Conservation (phyloP, 1,139 yeast species). For the Tardiomyces digboiensis region DNA sequence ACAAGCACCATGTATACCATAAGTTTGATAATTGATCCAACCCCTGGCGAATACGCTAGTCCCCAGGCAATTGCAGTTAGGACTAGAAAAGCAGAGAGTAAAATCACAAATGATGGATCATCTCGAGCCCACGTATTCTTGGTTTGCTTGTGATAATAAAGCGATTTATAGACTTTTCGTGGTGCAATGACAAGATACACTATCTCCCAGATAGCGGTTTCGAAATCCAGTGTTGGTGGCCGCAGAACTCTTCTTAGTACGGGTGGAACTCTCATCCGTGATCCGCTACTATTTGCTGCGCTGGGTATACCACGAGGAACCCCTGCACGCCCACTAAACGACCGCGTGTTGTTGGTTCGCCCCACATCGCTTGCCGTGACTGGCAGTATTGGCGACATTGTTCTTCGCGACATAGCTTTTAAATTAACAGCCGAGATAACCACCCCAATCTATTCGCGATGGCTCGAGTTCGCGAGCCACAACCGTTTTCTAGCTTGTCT, state of each 20-base stretch:
- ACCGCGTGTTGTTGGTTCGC: background rate
- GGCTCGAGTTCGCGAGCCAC: too few species aligned
- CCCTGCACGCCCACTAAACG: background rate
- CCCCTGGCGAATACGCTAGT: slow-evolving; percentile 58
- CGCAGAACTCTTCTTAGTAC: slow-evolving; percentile 41
- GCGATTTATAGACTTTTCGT: slow-evolving; percentile 68
- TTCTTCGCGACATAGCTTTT: slow-evolving; percentile 2
- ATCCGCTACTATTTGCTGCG: background rate
- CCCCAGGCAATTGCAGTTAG: slow-evolving; percentile 91
- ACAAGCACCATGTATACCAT: slow-evolving; percentile 77
- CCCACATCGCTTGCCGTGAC: background rate
- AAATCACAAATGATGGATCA: slow-evolving; percentile 79
- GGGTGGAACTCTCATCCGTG: slow-evolving; percentile 19
- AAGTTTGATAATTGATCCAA: slow-evolving; percentile 50
- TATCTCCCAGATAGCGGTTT: slow-evolving; percentile 90
- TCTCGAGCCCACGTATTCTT: slow-evolving; percentile 75
- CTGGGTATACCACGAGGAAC: background rate
- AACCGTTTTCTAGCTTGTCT: too few species aligned
- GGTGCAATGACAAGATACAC: slow-evolving; percentile 66
- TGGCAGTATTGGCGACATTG: slow-evolving; percentile 1
- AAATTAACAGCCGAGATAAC: too few species aligned
- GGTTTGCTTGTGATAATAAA: slow-evolving; percentile 69
- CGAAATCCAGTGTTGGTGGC: slow-evolving; percentile 82
- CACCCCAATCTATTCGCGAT: too few species aligned
- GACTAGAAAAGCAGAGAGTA: slow-evolving; percentile 53